These are phyloP conservation scores for Hypoxylon rubiginosum DNA, from an alignment of 2,329 filamentous ascomycete species.

Conservation along the genomic window DNA sequence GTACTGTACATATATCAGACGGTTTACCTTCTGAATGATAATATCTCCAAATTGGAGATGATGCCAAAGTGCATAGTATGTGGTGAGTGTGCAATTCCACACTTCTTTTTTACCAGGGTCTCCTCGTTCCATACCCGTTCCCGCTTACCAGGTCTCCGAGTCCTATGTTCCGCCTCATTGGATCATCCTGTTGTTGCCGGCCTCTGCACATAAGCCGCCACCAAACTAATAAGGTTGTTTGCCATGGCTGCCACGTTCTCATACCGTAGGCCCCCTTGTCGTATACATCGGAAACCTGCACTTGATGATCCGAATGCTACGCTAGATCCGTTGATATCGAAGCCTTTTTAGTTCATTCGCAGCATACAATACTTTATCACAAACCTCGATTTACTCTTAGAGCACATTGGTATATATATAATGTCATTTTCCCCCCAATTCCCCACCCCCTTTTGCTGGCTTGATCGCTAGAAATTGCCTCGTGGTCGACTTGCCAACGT, in stretches of 20 bases:
- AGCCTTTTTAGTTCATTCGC: not conserved
- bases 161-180: slow-evolving; percentile 9
- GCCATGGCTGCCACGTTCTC: slow-evolving; percentile 12
- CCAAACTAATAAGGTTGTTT: too few species aligned
- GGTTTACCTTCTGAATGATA: too few species aligned
- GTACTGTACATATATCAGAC: too few species aligned
- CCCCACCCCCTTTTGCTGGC: not conserved
- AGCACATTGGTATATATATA: not conserved
- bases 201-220: slow-evolving; percentile 13
- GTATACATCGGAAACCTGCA: slow-evolving; percentile 7
- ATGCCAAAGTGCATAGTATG: not conserved
- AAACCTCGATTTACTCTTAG: not conserved
- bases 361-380: not conserved
- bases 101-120: slow-evolving; percentile 1
- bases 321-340: slow-evolving; percentile 6
- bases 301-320: not conserved
- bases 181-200: not conserved
- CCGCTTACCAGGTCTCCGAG: slow-evolving; percentile 12
- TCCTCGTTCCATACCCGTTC: slow-evolving; percentile 4
- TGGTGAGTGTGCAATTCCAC: not conserved
- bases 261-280: slow-evolving; percentile 1
- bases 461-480: not conserved
- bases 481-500: not conserved
- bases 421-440: not conserved
- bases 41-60: slow-evolving; percentile 10